Evolutionary conservation across 495 filamentous ascomycete species (phyloP), one percentile per base, ranked within the genome.

Genomic region (Lasiosphaeria miniovina): DNA sequence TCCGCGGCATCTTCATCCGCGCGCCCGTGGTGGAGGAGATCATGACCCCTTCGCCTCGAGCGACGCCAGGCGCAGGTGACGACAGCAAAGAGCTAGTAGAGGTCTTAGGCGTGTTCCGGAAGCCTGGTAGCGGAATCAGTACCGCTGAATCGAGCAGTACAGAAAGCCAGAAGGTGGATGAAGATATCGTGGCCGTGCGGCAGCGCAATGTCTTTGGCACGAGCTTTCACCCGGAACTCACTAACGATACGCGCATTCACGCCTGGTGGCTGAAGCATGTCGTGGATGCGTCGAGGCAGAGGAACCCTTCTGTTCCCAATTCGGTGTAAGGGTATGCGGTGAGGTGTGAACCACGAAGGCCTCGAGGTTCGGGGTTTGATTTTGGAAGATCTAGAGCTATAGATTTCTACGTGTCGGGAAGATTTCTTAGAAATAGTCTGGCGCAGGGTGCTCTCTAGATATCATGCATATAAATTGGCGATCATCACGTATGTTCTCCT

Each of bases 181-280:
- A 86, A 12, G 90, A 96, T 66, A 91, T 98, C 49, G 84, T 98
- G 51, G 94, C 94, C 7, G 90, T 98, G 49, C 80, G 83, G 58
- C 93, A 98, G 74, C 90, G 90, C 11, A 97, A 98, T 76, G 90
- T 96, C 1, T 92, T 98, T 60, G 95, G 91, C 6, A 98, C 91
- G 6, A 96, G 92, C 69, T 98, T 98, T 68, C 95, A 98, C 68
- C 94, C 95, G 0, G 95, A 98, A 72, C 73, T 98, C 68, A 98
- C 93, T 31, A 85, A 84, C 31, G 94, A 98, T 72, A 77, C 84
- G 59, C 81, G 94, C 65, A 97, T 98, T 65, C 94, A 98, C 74
- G 74, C 84, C 4, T 98, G 94, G 94, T 98, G 94, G 94, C 66
- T 98, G 68, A 71, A 80, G 63, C 82, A 92, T 71, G 90, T 97